phyloP scores from a whole-genome alignment of 768 basidiomycete species.

The Boletus edulis region DNA sequence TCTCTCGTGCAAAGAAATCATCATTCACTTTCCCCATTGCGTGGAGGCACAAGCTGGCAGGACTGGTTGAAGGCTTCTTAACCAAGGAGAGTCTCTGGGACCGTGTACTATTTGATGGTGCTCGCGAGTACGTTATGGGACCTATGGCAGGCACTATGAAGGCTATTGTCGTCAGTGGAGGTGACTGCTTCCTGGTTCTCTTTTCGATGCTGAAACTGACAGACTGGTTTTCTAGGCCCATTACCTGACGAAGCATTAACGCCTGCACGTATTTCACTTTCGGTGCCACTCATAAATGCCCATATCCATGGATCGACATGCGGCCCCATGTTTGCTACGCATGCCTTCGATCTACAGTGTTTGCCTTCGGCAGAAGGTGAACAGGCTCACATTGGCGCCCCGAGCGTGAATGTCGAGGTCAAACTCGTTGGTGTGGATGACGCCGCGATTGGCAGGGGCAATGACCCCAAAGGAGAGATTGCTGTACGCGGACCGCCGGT shows the following conservation, averaged over 20 bases:
- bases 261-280: conserved; percentile 70
- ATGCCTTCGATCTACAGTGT: conserved; percentile 83
- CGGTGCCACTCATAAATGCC: conserved; percentile 69
- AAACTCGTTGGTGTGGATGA: conserved; percentile 75
- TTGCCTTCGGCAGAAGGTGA: conserved; percentile 43
- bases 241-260: conserved; percentile 50
- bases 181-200: conserved; percentile 38
- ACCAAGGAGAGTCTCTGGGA: conserved; percentile 86
- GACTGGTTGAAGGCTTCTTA: conserved; percentile 68
- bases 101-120: conserved; percentile 66
- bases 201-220: neutral
- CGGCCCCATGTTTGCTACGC: conserved; percentile 79
- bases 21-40: conserved; percentile 59
- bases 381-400: conserved; percentile 65
- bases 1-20: conserved; percentile 51
- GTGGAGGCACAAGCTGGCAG: conserved; percentile 74
- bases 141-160: conserved; percentile 61
- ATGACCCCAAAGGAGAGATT: conserved; percentile 61
- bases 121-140: conserved; percentile 59
- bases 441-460: conserved; percentile 57
- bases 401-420: conserved; percentile 81
- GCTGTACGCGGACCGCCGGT: conserved; percentile 73
- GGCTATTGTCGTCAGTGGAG: conserved; percentile 69
- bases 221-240: conserved; percentile 37
- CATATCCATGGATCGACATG: conserved; percentile 61